Evolutionary conservation across 2,329 filamentous ascomycete species (phyloP), one percentile per base, ranked within the genome.

Genomic region (Fusarium longipes): DNA sequence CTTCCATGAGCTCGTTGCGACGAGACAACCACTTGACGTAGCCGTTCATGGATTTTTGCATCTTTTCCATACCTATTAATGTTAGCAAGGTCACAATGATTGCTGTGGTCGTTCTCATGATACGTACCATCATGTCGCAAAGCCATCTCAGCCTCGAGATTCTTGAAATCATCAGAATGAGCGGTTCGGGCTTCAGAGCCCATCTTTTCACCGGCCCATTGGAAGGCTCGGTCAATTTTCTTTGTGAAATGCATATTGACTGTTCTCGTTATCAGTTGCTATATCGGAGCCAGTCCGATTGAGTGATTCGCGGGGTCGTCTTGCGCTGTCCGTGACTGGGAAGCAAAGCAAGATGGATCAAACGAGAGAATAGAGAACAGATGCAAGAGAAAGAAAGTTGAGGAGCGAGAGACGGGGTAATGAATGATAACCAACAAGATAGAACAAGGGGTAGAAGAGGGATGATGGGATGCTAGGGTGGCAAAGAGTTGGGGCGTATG

Each of bases 151-250:
- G 87, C 84, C 81, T 98, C 94, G 73, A 98, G 82, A 62, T 87
- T 87, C 81, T 92, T 96, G 86, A 98, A 98, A 75, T 97, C 91
- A 51, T 98, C 93, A 0, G 93, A 91, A 67, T 93, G 89, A 77
- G 85, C 88, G 11, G 95, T 97, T 82, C 93, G 96, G 80, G 90
- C 87, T 80, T 97, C 94, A 69, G 88, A 88, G 73, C 95, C 95
- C 92, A 98, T 97, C 81, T 94, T 93, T 82, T 98, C 95, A 71
- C 93, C 93, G 35, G 94, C 93, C 95, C 95, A 98, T 90, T 98
- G 95, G 83, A 95, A 96, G 84, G 97, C 90, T 76, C 95, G 91
- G 81, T 94, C 95, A 77, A 98, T 89, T 78, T 96, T 97, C 85
- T 97, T 97, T 80, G 83, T 85, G 74, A 88, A 82, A 72, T 84